Evolutionary conservation across 441 rosid genomes (phyloP).

Genomic region (Adansonia grandidieri): DNA sequence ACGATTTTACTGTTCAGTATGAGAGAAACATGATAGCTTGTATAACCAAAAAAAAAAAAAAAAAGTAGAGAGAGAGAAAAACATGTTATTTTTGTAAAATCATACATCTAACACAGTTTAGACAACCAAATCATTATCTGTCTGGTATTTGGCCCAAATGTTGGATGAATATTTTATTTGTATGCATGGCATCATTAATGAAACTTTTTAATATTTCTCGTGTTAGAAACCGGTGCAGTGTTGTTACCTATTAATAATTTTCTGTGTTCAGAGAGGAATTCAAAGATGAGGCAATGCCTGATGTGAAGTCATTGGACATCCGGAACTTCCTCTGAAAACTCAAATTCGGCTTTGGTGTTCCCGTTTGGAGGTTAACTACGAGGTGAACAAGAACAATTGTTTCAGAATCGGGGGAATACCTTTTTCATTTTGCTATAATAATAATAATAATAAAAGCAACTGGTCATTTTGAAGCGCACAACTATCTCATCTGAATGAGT

Average conservation of each 20-base stretch:
- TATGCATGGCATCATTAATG: background rate
- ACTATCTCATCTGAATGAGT: conserved; percentile 19
- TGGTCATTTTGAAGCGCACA: conserved; percentile 21
- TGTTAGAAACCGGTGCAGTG: background rate
- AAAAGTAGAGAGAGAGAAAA: background rate
- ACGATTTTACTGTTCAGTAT: background rate
- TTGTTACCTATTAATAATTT: background rate
- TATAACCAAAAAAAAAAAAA: background rate
- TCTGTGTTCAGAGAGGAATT: conserved; percentile 76
- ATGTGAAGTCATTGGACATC: conserved; percentile 84
- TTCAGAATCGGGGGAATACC: background rate
- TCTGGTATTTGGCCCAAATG: background rate
- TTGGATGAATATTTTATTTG: background rate
- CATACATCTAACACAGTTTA: background rate
- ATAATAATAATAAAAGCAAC: conserved; percentile 28
- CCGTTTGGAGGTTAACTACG: background rate
- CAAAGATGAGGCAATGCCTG: conserved; percentile 71
- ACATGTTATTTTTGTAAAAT: background rate
- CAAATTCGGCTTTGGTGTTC: background rate
- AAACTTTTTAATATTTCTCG: background rate
- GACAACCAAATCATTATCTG: background rate
- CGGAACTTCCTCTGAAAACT: conserved; percentile 75
- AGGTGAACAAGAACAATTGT: background rate
- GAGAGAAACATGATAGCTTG: background rate
- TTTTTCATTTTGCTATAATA: conserved; percentile 29